Percentiles rank a stretch among this genome's conserved stretches.
Conservation (phyloP, 768 basidiomycete species). For the Russula sp. region DNA sequence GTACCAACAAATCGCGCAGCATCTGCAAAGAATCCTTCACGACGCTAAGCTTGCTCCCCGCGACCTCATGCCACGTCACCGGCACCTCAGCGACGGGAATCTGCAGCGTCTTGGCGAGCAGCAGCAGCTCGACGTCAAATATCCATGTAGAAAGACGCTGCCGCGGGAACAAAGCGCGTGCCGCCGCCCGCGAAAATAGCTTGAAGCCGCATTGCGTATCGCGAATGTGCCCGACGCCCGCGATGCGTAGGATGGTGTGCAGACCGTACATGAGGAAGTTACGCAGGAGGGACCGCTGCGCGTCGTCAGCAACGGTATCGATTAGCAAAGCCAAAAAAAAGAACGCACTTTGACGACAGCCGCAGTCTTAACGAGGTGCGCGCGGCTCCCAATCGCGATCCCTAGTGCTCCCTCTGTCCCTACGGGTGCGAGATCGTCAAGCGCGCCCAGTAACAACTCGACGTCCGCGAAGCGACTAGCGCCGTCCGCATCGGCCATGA, state of each 20-base stretch:
- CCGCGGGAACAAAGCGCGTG: conserved; percentile 76
- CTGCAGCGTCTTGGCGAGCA: conserved; percentile 72
- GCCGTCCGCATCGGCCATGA: conserved; percentile 95
- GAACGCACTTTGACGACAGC: conserved; percentile 83
- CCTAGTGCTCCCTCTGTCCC: conserved; percentile 52
- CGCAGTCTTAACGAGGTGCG: conserved; percentile 88
- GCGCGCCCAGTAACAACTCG: conserved; percentile 68
- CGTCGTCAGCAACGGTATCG: not conserved
- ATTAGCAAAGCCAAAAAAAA: not conserved
- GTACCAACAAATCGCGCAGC: conserved; percentile 80
- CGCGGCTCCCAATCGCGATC: conserved; percentile 79
- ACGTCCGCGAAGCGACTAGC: conserved; percentile 87
- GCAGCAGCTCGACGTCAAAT: conserved; percentile 91
- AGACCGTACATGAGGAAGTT: conserved; percentile 94
- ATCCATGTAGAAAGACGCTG: conserved; percentile 93
- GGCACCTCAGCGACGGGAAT: conserved; percentile 86
- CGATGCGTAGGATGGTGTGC: conserved; percentile 82
- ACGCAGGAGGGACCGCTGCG: conserved; percentile 79
- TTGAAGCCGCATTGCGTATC: conserved; percentile 99
- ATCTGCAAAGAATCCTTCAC: conserved; percentile 84
- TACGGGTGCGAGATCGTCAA: conserved; percentile 57
- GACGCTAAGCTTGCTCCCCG: conserved; percentile 88
- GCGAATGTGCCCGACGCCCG: conserved; percentile 86
- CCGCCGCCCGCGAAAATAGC: conserved; percentile 81
- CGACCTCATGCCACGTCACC: conserved; percentile 91